A percentile compares a stretch with the other conserved stretches of the same genome.
phyloP scores from a whole-genome alignment of 331 rosid species.

The Telfairia occidentalis region DNA sequence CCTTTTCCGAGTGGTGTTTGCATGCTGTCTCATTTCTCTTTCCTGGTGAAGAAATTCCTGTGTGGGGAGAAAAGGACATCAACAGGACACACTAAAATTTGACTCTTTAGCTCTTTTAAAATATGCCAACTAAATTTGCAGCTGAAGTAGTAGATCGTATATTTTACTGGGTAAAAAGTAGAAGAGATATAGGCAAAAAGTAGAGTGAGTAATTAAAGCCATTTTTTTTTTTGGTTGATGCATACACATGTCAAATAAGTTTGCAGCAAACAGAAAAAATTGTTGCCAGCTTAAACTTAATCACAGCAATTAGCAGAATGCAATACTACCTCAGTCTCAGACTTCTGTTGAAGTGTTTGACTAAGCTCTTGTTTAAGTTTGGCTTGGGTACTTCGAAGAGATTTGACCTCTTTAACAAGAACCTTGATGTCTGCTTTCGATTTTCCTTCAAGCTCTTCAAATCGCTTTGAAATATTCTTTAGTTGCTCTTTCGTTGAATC shows the following conservation, averaged over 20 bases:
- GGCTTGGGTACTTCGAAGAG: constrained; percentile 13
- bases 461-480: constrained; percentile 51
- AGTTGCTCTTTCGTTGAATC: constrained; percentile 12
- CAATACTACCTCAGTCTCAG: constrained; percentile 62
- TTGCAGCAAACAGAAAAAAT: not conserved
- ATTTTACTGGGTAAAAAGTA: not conserved
- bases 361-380: constrained; percentile 21
- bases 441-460: constrained; percentile 72
- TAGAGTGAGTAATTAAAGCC: not conserved
- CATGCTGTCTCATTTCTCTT: constrained; percentile 3
- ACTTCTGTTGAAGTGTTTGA: constrained; percentile 40
- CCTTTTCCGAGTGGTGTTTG: not conserved
- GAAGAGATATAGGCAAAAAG: not conserved
- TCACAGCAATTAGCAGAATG: constrained; percentile 11
- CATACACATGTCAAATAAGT: not conserved
- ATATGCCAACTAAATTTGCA: not conserved
- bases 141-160: not conserved
- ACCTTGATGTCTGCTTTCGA: constrained; percentile 85
- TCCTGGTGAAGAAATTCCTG: constrained; percentile 10
- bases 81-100: not conserved
- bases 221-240: not conserved
- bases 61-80: not conserved
- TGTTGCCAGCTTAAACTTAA: not conserved
- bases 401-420: constrained; percentile 78
- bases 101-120: not conserved